These are phyloP conservation scores for Amanita muscaria DNA, from an alignment of 768 basidiomycete genomes.

Conservation along the genomic window DNA sequence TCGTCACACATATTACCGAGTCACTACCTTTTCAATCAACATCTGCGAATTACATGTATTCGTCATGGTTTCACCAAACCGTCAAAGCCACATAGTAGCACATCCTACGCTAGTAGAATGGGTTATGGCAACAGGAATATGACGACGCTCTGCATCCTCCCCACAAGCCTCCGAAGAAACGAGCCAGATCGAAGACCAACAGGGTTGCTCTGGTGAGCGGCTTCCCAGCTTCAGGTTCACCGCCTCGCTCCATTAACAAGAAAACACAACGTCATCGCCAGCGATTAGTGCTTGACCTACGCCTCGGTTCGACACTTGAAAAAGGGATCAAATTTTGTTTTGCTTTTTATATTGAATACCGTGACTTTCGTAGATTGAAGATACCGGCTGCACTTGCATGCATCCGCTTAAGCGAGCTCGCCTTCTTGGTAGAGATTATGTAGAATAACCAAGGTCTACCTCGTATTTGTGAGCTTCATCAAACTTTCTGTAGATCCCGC, in stretches of 20 bases:
- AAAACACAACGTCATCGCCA: constrained; percentile 3
- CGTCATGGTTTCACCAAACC: constrained; percentile 9
- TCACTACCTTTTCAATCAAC: too few species aligned
- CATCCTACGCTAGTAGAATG: background rate
- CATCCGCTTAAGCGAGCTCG: too few species aligned
- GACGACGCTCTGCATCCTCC: constrained; percentile 4
- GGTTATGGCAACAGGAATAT: constrained; percentile 7
- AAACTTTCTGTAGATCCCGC: too few species aligned
- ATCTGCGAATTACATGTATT: too few species aligned
- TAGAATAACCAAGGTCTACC: too few species aligned
- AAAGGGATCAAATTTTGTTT: background rate
- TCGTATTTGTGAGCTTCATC: too few species aligned
- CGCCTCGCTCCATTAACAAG: constrained; percentile 8
- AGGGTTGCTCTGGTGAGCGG: constrained; percentile 5
- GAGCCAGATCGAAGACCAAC: constrained; percentile 1
- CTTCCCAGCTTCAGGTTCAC: constrained; percentile 4
- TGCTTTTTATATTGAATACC: too few species aligned
- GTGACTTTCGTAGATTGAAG: too few species aligned
- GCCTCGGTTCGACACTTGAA: constrained; percentile 8
- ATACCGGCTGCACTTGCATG: too few species aligned
- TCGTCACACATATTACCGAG: background rate
- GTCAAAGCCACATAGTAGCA: constrained; percentile 9
- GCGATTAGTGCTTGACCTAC: background rate
- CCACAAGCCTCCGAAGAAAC: constrained; percentile 5
- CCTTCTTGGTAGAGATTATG: too few species aligned